These are phyloP conservation scores for Aspergillus ruber DNA, from an alignment of 2,329 filamentous ascomycete genomes.

Conservation along the genomic window DNA sequence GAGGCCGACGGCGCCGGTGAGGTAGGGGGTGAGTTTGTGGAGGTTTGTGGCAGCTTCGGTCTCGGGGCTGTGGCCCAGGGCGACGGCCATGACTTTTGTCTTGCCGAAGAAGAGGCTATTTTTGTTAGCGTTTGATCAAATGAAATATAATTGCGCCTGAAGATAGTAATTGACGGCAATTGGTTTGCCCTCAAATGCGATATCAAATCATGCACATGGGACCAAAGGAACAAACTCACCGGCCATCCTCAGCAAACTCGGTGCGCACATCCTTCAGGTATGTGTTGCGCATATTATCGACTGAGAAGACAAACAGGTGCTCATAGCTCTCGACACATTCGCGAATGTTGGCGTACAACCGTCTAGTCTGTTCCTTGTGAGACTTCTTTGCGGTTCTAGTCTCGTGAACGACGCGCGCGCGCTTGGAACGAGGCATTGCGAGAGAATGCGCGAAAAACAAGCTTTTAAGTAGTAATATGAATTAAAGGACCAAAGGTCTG, in stretches of 20 bases:
- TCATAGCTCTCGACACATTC: slow-evolving; percentile 78
- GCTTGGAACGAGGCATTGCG: slow-evolving; percentile 93
- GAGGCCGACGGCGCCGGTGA: slow-evolving; percentile 79
- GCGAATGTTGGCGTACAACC: slow-evolving; percentile 82
- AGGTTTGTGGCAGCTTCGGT: slow-evolving; percentile 77
- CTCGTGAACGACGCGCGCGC: slow-evolving; percentile 80
- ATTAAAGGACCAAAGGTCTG: neutral
- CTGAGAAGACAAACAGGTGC: slow-evolving; percentile 85
- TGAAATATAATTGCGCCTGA: neutral
- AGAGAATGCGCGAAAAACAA: too few species aligned
- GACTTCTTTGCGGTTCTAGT: slow-evolving; percentile 89
- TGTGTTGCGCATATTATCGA: slow-evolving; percentile 98
- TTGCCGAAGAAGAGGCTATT: slow-evolving; percentile 93
- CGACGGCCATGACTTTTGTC: slow-evolving; percentile 97
- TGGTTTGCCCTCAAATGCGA: neutral
- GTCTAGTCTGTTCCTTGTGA: slow-evolving; percentile 78
- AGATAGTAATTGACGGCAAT: neutral
- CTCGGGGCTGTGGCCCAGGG: slow-evolving; percentile 70
- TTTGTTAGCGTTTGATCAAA: neutral
- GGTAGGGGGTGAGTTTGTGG: slow-evolving; percentile 60
- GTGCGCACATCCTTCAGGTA: slow-evolving; percentile 86
- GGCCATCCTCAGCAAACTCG: slow-evolving; percentile 69
- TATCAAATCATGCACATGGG: neutral
- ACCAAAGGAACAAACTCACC: slow-evolving; percentile 47
- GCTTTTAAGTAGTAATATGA: neutral